Base-by-base conservation (phyloP, 345 rosid species). In the Pugionium dolabratum region DNA sequence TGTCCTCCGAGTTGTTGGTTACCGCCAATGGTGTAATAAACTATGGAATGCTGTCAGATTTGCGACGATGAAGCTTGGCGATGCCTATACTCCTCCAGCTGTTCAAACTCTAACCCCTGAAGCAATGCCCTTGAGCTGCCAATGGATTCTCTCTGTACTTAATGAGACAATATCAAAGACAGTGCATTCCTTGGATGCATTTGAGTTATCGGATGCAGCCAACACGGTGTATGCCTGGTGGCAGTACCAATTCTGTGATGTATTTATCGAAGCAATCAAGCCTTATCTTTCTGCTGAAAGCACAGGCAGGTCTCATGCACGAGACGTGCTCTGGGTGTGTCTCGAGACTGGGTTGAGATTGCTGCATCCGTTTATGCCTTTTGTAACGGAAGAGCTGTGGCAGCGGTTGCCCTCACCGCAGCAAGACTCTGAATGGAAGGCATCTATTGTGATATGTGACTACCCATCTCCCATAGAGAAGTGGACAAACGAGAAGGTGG, bases 11-110 rank as follows among this genome's bases (percentile, higher is more conserved):
- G 97, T 91, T 41, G 88, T 88, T 70, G 87, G 95, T 26, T 88
- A 91, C 77, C 93, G 91, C 9, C 93, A 88, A 50, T 91, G 96
- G 97, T 91, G 97, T 75, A 91, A 91, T 75, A 91, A 91, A 64
- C 61, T 91, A 42, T 88, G 96, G 96, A 88, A 91, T 70, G 96
- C 96, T 3, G 91, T 88, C 58, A 85, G 91, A 35, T 91, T 86
- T 75, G 94, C 96, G n/a, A 85, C 86, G 91, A 81, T 82, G 80
- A 88, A 85, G 69, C 96, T 91, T 68, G 88, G 86, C 3, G 80
- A 78, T 58, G 80, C 74, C 62, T 86, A 77, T 66, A 40, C 59
- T 9, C 96, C 93, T 46, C 89, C 85, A n/a, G 7, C 86, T 32
- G 7, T 33, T 25, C 31, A 46, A 11, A 69, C 45, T 18, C 45